phyloP scores from a whole-genome alignment of 805 yeast species.

The Yarrowia yakushimensis region DNA sequence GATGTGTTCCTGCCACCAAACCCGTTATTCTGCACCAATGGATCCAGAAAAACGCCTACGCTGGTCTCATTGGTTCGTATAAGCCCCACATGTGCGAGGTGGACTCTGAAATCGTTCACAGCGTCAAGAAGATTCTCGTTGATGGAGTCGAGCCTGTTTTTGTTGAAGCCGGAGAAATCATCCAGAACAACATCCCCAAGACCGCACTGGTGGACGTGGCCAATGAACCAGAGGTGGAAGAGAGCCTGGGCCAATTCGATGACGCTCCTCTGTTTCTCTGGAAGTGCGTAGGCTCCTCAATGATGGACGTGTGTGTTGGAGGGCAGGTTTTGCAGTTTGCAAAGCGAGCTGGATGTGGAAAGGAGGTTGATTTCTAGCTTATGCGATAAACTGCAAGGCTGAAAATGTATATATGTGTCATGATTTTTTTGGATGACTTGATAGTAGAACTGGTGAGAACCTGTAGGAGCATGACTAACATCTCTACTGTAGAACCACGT shows the following conservation, averaged over 20 bases:
- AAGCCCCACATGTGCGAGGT: slow-evolving; percentile 25
- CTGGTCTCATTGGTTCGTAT: slow-evolving; percentile 15
- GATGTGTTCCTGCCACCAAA: slow-evolving; percentile 5
- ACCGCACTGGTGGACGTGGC: neutral
- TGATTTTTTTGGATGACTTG: too few species aligned
- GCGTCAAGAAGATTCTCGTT: slow-evolving; percentile 5
- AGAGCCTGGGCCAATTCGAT: neutral
- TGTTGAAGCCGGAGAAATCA: slow-evolving; percentile 19
- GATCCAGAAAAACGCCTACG: slow-evolving; percentile 12
- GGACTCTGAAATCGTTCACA: neutral
- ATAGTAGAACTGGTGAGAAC: too few species aligned
- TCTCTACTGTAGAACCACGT: too few species aligned
- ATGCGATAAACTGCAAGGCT: too few species aligned
- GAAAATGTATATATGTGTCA: neutral
- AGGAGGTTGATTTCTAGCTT: neutral
- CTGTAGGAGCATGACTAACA: too few species aligned
- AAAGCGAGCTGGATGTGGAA: slow-evolving; percentile 4
- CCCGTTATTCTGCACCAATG: slow-evolving; percentile 8
- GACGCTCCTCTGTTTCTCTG: neutral
- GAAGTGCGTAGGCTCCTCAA: slow-evolving; percentile 22
- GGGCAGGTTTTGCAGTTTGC: slow-evolving; percentile 17
- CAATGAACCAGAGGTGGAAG: neutral
- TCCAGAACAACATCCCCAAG: neutral
- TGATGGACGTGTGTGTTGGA: slow-evolving; percentile 16
- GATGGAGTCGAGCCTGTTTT: slow-evolving; percentile 7